Base-by-base conservation (phyloP, 306 rosid species). In the Luffa aegyptiaca region DNA sequence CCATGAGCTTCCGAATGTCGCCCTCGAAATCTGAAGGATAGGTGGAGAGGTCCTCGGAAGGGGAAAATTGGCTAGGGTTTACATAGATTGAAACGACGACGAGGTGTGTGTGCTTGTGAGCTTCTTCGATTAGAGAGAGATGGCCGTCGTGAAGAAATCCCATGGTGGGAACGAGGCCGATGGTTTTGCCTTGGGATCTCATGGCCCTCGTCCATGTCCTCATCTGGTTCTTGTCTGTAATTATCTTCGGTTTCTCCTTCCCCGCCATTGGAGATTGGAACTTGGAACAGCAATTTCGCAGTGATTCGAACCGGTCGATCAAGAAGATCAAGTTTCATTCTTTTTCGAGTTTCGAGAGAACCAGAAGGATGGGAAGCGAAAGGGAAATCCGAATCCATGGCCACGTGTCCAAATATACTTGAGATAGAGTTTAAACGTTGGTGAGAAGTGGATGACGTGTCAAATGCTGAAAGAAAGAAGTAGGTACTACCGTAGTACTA, bases 111-210 rank as follows among this genome's bases (percentile, higher is more conserved):
- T 64, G 93, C 31, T 37, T 58, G 82, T 49, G 93, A 49, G 94
- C 97, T 83, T 89, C 85, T 49, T 46, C 72, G 74, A 95, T 70
- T 14, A 95, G 91, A 2, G 98, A 86, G n/a, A 95, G 74, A 69
- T 93, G 97, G 51, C 99, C 97, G 10, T 83, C 74, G 45, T 95
- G 97, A 79, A 95, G 97, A 79, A 56, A 93, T 2, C 97, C 99
- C 99, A 95, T 95, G 44, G 97, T 93, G 86, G 97, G 99, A 2
- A 95, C 96, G 1, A 93, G 49, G 37, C 84, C 88, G 2, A 95
- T 85, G 68, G 85, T 44, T 20, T 89, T 91, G 66, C 93, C 93
- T 82, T 83, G 88, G 49, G 94, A 86, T 84, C 93, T 85, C 90
- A 87, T 89, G n/a, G 86, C 31, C 20, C 97, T 88, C 13, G 97